Evolutionary conservation across 495 filamentous ascomycete species (phyloP), one percentile per base, ranked within the genome.

Genomic region (Neurospora cerealis): DNA sequence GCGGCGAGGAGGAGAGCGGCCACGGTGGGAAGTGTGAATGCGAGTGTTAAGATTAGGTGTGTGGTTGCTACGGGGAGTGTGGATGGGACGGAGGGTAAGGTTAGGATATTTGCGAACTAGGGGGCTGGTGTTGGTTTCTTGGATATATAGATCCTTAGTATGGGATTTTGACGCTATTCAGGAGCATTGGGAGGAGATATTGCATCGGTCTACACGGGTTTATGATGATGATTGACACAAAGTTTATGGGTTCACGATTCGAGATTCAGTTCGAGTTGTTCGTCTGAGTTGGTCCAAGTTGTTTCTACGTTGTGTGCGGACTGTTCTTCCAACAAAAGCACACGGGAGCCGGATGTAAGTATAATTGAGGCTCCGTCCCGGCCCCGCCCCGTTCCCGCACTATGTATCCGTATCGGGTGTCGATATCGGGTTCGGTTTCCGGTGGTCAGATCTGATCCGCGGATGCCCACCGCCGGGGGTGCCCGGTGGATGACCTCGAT

Each of bases 61-160:
- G 72, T 75, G 24, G 44, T 75, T 46, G 74, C 74, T 13, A 75
- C 74, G 13, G 74, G 74, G 0, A 75, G 74, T 48, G 74, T 75
- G 19, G 74, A 75, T 44, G 74, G 74, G 15, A 10, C 69, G 46
- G 74, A 73, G 40, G 74, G 74, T 5, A 75, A 73, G 38, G 72
- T 75, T 11, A 71, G 72, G 48, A 75, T 75, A 54, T 75, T 75
- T 60, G 74, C 74, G 0, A 48, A 39, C 28, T 75, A 70, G 71
- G 38, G 17, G 10, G 69, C 15, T 62, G 54, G 1, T 66, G 28
- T 9, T 32, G 54, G 28, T 66, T 34, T 9, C 21, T 66, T 66
- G 54, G 32, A 5, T 19, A 66, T 34, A 19, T 9, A 46, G 13
- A 41, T 15, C 0, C 40, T 41, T 41, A 13, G 10, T 13, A 41